Evolutionary conservation across 1,284 basidiomycete species (phyloP), one percentile per base, ranked within the genome.

Genomic region (Irpex sp.): DNA sequence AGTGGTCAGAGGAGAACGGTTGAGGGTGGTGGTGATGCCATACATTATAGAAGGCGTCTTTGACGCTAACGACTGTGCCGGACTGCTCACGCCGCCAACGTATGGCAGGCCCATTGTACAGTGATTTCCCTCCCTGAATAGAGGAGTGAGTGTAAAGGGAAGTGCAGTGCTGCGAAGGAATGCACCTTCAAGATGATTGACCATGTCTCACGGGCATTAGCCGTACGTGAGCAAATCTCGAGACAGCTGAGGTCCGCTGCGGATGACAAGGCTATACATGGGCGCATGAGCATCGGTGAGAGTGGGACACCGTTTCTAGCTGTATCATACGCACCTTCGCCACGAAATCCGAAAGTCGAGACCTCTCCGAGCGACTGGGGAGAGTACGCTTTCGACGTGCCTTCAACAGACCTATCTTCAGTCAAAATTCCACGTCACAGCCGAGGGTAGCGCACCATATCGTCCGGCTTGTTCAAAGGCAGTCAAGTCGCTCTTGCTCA

Each of bases 31-130:
- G 27, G 32, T 38, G 63, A 67, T 64, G 18, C 82, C 89, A 64
- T 74, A 96, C 95, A 77, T 94, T 96, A 78, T 93, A 94, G 80
- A 97, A 98, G 4, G 94, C 90, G 78, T 98, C 97, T 22, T 94
- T 90, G 54, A 97, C 86, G 75, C 88, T 91, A 56, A 97, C 91
- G 10, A 89, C 91, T 3, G 96, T 97, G 4, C 97, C 97, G 5
- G 88, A 81, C 2, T 85, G 82, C 78, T 94, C 91, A 77, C 91
- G 85, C 73, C 88, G 85, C 94, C 93, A 92, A 38, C 93, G 89
- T 58, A 92, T 83, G 2, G 95, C 90, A 44, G 90, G 87, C 0
- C 96, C 96, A 42, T 84, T 82, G 78, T 94, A 95, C n/a, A 97
- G 79, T 13, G 79, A 83, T 75, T 89, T 85, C 15, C 89, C 90